Conservation (phyloP, 2,329 filamentous ascomycete genomes). For the Trichoderma koningii region DNA sequence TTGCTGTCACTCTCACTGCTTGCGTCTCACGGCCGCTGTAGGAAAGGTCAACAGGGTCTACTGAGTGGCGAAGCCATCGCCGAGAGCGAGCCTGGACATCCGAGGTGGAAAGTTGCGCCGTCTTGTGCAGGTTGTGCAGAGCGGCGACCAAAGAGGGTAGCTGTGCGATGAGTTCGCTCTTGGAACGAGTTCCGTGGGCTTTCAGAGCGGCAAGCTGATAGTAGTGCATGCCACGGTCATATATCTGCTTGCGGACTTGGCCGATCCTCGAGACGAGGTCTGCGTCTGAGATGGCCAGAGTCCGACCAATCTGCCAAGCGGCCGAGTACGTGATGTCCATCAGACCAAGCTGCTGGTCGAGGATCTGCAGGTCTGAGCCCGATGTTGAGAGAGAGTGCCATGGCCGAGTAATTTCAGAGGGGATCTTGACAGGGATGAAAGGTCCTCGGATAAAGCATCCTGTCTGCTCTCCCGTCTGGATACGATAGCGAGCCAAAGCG, state of each 20-base stretch:
- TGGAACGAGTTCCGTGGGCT: constrained; percentile 28
- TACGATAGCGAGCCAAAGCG: neutral
- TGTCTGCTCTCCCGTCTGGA: neutral
- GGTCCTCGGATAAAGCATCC: neutral
- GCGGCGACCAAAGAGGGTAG: no score
- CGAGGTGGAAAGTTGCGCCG: no score
- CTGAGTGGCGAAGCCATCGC: no score
- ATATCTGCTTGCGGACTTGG: neutral
- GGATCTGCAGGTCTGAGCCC: neutral
- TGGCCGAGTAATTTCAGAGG: no score
- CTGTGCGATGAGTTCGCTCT: no score
- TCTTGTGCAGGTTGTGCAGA: no score
- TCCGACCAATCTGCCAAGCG: neutral
- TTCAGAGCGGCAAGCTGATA: constrained; percentile 38
- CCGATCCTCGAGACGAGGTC: neutral
- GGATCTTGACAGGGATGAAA: neutral
- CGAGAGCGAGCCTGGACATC: no score
- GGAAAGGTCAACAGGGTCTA: no score
- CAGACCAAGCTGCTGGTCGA: neutral
- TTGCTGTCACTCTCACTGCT: no score
- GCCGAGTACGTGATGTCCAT: neutral
- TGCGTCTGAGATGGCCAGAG: neutral
- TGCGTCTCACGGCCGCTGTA: no score
- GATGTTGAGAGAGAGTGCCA: neutral
- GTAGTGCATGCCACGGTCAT: neutral